Conservation (phyloP, 768 basidiomycete species). For the Lyophyllum atratum region DNA sequence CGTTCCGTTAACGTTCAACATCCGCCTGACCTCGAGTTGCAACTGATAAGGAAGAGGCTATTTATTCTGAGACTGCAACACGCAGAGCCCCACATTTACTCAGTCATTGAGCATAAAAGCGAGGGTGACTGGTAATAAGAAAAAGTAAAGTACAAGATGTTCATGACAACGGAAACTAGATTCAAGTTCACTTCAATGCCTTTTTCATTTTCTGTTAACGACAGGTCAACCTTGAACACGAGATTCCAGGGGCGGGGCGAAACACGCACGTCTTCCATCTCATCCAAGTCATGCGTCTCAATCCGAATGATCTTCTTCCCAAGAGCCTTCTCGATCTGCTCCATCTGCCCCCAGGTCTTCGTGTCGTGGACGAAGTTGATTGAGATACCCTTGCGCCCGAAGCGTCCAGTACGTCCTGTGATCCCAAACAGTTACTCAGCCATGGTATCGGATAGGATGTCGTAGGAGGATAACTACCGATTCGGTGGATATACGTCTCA, state of each 20-base stretch:
- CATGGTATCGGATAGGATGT: not conserved
- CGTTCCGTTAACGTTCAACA: not conserved
- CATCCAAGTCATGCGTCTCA: conserved; percentile 87
- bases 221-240: not conserved
- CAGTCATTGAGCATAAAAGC: not conserved
- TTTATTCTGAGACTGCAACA: no score
- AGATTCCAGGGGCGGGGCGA: not conserved
- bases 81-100: no score
- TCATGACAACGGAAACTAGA: not conserved
- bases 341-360: conserved; percentile 86
- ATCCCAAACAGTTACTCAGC: not conserved
- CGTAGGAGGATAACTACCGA: conserved; percentile 57
- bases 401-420: conserved; percentile 93
- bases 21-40: no score
- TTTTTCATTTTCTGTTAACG: conserved; percentile 75
- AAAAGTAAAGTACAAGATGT: not conserved
- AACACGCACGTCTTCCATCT: conserved; percentile 84
- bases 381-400: conserved; percentile 95
- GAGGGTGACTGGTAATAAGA: not conserved
- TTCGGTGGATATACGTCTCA: conserved; percentile 98
- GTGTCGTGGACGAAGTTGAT: conserved; percentile 97
- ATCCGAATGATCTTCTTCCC: conserved; percentile 82
- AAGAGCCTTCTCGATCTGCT: conserved; percentile 80
- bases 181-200: conserved; percentile 59
- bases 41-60: no score